phyloP scores from a whole-genome alignment of 2,329 filamentous ascomycete species.

The Penicillium janthinellum region DNA sequence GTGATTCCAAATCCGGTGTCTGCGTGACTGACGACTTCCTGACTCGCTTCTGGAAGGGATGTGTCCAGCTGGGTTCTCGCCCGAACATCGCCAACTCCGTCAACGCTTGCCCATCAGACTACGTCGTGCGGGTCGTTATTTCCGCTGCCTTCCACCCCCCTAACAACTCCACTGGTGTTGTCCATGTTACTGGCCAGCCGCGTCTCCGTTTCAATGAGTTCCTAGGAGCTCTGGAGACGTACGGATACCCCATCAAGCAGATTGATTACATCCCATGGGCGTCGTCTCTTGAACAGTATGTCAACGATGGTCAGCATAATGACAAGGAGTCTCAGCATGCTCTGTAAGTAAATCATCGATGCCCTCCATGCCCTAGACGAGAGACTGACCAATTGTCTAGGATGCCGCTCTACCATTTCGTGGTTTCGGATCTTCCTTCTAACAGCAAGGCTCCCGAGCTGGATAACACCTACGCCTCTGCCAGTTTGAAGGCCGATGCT shows the following conservation, averaged over 20 bases:
- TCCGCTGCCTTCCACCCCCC: slow-evolving; percentile 70
- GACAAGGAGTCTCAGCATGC: slow-evolving; percentile 67
- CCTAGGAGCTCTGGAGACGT: slow-evolving; percentile 68
- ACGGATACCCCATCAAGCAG: slow-evolving; percentile 70
- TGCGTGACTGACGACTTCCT: slow-evolving; percentile 89
- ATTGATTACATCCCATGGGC: slow-evolving; percentile 71
- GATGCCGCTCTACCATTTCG: slow-evolving; percentile 74
- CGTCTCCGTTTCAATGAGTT: slow-evolving; percentile 77
- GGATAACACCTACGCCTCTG: slow-evolving; percentile 69
- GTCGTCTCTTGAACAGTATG: slow-evolving; percentile 66
- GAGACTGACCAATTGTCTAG: slow-evolving; percentile 26
- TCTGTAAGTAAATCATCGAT: slow-evolving; percentile 47
- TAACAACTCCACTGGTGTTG: slow-evolving; percentile 59
- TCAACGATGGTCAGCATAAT: slow-evolving; percentile 59
- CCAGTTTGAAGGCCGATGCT: slow-evolving; percentile 64
- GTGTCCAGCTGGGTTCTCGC: slow-evolving; percentile 72
- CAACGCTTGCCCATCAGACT: slow-evolving; percentile 84
- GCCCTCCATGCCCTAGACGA: neutral
- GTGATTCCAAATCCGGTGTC: slow-evolving; percentile 67
- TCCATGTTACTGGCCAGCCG: slow-evolving; percentile 79
- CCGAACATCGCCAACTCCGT: slow-evolving; percentile 83
- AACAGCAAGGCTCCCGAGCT: slow-evolving; percentile 73
- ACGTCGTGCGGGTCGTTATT: slow-evolving; percentile 79
- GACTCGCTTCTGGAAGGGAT: slow-evolving; percentile 82
- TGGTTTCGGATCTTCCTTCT: slow-evolving; percentile 67